Evolutionary conservation across 164 flowering plant species (phyloP), one percentile per base, ranked within the genome.

Genomic region (Chimonanthus salicifolius): DNA sequence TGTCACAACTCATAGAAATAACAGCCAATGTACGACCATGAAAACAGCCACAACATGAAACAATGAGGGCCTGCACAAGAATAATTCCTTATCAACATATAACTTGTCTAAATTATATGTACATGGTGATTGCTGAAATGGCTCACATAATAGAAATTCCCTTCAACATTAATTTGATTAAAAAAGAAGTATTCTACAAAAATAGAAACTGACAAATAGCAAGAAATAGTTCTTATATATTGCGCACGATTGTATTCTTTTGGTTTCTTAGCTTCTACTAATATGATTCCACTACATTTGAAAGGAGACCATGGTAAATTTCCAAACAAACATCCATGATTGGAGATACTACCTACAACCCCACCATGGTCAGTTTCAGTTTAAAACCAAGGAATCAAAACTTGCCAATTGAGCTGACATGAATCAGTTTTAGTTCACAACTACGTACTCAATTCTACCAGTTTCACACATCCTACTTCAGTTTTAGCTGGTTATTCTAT

Each of bases 1-100:
- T 90, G 82, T 96, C 98, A 81, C 97, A 92, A 85, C 98, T 94
- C 99, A 94, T 96, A n/a, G 99, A 96, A 69, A 96, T 87, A 62
- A 82, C 97, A 78, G 82, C 98, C 81, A 96, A 69, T 20, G 99
- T 96, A 71, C 99, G 97, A 62, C 98, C 98, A 78, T 96, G 98
- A 74, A 96, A 96, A 88, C 98, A 94, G 70, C 98, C 97, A 85
- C 98, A 92, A 76, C 99, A 96, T 71, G 98, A 96, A 64, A 96
- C 92, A 70, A 94, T 94, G 67, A 96, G 84, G 75, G 97, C 99
- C 96, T 92, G 88, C 79, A 78, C 62, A 69, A 48, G 18, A 64
- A 49, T 15, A 10, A 13, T 4, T 71, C 67, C 58, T 48, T 15
- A 44, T 43, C 13, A 68, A 8, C 47, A 48, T 33, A 69, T 49